A percentile compares a stretch with the other conserved stretches of the same genome.
These are phyloP conservation scores for Chenopodium album DNA, from an alignment of 148 eudicot genomes.

Conservation along the genomic window DNA sequence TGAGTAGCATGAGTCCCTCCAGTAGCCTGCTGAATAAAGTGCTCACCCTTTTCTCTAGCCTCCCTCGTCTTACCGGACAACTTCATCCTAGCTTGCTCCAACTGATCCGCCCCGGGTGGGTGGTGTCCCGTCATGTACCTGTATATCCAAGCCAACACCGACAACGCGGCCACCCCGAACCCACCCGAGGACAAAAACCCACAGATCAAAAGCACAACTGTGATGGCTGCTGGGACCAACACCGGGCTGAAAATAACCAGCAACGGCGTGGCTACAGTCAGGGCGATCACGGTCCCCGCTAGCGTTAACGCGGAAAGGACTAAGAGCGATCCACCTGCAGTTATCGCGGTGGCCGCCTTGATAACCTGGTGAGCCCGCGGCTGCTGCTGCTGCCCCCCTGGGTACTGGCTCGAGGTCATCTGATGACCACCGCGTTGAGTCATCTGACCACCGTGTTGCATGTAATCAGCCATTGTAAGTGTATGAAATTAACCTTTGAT, in stretches of 20 bases:
- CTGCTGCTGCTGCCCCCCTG: constrained; percentile 30
- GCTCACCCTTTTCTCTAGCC: constrained; percentile 54
- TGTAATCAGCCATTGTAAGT: constrained; percentile 21
- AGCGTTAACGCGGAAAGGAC: constrained; percentile 44
- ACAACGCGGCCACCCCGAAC: constrained; percentile 55
- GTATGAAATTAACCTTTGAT: background rate
- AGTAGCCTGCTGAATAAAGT: constrained; percentile 25
- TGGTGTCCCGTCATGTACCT: constrained; percentile 56
- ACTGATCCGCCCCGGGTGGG: constrained; percentile 49
- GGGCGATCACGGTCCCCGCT: constrained; percentile 48
- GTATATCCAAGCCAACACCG: constrained; percentile 67
- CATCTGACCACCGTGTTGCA: constrained; percentile 8
- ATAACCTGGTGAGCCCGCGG: constrained; percentile 41
- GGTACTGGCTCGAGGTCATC: background rate
- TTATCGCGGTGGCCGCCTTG: constrained; percentile 47
- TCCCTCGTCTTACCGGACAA: constrained; percentile 51
- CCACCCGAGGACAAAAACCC: constrained; percentile 66
- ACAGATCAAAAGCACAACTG: constrained; percentile 29
- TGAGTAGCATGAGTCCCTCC: background rate
- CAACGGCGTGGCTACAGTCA: constrained; percentile 49
- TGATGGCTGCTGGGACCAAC: constrained; percentile 53
- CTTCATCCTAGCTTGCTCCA: constrained; percentile 49
- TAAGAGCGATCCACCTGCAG: constrained; percentile 51
- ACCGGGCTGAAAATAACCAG: constrained; percentile 65
- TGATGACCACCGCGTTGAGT: constrained; percentile 8